These are phyloP conservation scores for Talaromyces sp. DNA, from an alignment of 2,329 filamentous ascomycete genomes.

Conservation along the genomic window DNA sequence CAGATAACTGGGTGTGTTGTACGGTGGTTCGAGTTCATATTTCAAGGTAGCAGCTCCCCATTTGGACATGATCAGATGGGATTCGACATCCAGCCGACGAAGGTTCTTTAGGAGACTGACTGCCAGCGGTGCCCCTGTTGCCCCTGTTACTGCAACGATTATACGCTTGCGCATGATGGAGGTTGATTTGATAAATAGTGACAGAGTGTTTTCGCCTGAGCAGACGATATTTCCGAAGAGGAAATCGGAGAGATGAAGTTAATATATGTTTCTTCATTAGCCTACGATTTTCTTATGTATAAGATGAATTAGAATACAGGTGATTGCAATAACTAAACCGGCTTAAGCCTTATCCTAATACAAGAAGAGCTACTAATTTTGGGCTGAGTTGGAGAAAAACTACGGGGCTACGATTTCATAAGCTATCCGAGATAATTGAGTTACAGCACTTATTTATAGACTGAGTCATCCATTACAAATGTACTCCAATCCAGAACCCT, in stretches of 20 bases:
- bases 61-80: slow-evolving; percentile 25
- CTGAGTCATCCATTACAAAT: not conserved
- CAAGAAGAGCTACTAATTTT: no score
- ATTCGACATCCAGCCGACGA: slow-evolving; percentile 22
- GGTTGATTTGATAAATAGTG: not conserved
- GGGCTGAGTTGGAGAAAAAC: no score
- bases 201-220: not conserved
- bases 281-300: no score
- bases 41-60: slow-evolving; percentile 26
- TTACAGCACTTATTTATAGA: not conserved
- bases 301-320: no score
- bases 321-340: no score
- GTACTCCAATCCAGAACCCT: not conserved
- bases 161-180: not conserved
- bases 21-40: slow-evolving; percentile 17
- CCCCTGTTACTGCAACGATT: slow-evolving; percentile 28
- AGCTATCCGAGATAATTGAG: not conserved
- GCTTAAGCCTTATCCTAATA: no score
- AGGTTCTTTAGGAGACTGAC: slow-evolving; percentile 25
- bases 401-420: no score
- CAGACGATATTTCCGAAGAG: not conserved
- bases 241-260: not conserved
- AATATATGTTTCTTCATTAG: no score
- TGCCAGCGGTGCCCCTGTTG: slow-evolving; percentile 27
- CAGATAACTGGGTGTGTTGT: slow-evolving; percentile 9